Conservation (phyloP, 768 basidiomycete genomes). For the Solioccasus polychromus region DNA sequence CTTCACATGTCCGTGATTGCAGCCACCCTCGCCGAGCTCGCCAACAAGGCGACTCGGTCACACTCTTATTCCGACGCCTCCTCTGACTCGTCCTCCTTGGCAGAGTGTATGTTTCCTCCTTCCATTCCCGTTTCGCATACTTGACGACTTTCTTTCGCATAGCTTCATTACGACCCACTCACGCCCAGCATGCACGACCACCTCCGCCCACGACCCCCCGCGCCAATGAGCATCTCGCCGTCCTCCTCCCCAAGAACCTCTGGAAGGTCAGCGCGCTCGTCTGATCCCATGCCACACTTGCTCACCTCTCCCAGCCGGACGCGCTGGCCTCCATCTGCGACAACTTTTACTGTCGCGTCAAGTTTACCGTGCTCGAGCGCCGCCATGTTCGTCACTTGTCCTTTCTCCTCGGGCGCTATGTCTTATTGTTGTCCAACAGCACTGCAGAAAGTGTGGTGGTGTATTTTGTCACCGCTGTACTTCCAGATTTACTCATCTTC, state of each 20-base stretch:
- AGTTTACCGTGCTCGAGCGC: slow-evolving; percentile 68
- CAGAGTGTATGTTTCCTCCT: slow-evolving; percentile 13
- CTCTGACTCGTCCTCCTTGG: slow-evolving; percentile 14
- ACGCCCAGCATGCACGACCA: slow-evolving; percentile 15
- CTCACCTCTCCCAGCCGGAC: slow-evolving; percentile 50
- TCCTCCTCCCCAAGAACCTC: slow-evolving; percentile 61
- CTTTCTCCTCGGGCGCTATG: neutral
- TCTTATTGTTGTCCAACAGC: slow-evolving; percentile 41
- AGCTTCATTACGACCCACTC: slow-evolving; percentile 25
- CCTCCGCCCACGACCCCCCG: slow-evolving; percentile 23
- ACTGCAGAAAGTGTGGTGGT: slow-evolving; percentile 84
- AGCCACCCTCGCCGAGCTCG: slow-evolving; percentile 25
- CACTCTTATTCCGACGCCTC: slow-evolving; percentile 6
- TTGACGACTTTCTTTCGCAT: neutral
- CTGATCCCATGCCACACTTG: neutral
- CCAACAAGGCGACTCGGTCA: slow-evolving; percentile 23
- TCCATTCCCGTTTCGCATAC: neutral
- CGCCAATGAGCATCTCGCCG: slow-evolving; percentile 72
- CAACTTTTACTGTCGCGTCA: slow-evolving; percentile 64
- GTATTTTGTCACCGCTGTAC: slow-evolving; percentile 69
- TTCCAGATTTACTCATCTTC: slow-evolving; percentile 54
- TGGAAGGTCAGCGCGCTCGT: slow-evolving; percentile 60
- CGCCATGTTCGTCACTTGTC: slow-evolving; percentile 56
- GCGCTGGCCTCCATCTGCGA: slow-evolving; percentile 61
- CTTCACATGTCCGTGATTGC: slow-evolving; percentile 32